Evolutionary conservation across 108 stramenopile genomes (phyloP), one percentile per base, ranked within the genome.

Genomic region (Hondaea fermentalgiana): DNA sequence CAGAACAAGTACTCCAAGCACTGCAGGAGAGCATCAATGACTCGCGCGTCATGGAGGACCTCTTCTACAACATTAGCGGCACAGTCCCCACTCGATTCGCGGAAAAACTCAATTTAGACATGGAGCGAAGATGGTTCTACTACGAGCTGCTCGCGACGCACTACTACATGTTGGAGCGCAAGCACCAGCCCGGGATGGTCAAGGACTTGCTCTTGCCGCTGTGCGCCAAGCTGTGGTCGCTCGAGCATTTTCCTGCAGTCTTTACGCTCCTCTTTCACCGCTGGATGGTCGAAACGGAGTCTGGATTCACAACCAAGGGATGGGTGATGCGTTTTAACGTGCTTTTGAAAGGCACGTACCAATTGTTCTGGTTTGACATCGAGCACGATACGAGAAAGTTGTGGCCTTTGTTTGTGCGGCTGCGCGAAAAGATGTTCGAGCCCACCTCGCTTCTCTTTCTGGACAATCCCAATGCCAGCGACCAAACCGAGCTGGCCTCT

Each of bases 241-340:
- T 83, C 23, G 76, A 83, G 76, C 76, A 83, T 35, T 83, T 83
- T 23, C 76, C 76, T 53, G 19, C 76, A 12, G 76, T 83, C 51
- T 83, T 83, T 35, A 25, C 76, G 3, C 28, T 83, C 16, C 76
- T 83, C 14, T 53, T 83, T 83, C 76, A 83, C 23, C 76, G 76
- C 17, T 83, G 76, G 76, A 25, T 83, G 49, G 23, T 83, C 28
- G 76, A 83, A 28, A 83, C 76, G 6, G 76, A 83, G 45, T 47
- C 76, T 6, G 76, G 76, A 12, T 53, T 83, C 25, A 35, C 23
- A 0, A 35, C 76, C 49, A 8, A 35, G 28, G 76, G 76, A 6
- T 83, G 76, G 76, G 76, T 83, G 19, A 83, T 83, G 76, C 76
- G 76, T 0, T 83, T 83, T 23, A 83, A 83, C 49, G 76, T 83